Evolutionary conservation across 148 eudicot species (phyloP).

Genomic region (Arbutus unedo): DNA sequence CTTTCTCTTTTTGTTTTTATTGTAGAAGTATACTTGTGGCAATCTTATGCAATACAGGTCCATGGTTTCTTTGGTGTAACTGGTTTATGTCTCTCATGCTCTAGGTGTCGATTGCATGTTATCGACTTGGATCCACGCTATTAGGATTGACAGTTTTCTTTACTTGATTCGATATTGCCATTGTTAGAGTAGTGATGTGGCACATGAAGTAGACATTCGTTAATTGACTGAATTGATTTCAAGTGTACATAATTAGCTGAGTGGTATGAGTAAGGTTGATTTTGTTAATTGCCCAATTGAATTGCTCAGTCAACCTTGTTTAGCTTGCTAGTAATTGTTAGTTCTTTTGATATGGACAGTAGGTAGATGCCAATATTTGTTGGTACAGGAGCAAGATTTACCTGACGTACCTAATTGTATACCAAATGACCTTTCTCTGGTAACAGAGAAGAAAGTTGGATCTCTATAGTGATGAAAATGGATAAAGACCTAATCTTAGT

Average conservation of each 20-base stretch:
- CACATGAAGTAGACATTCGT: not conserved
- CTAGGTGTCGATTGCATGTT: constrained; percentile 75
- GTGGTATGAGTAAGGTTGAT: not conserved
- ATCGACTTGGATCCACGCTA: constrained; percentile 82
- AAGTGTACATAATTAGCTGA: not conserved
- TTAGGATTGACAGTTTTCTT: not conserved
- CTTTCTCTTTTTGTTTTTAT: not conserved
- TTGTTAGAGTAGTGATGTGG: not conserved
- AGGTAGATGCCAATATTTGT: not conserved
- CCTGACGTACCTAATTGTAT: not conserved
- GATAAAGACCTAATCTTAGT: not conserved
- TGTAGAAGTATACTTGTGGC: not conserved
- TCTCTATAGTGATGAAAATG: not conserved
- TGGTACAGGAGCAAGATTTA: not conserved
- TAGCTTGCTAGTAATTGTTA: not conserved
- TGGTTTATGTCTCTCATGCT: constrained; percentile 1
- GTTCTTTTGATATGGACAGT: not conserved
- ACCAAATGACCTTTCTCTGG: not conserved
- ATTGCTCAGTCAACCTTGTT: not conserved
- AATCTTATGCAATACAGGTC: not conserved
- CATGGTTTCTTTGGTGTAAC: constrained; percentile 6
- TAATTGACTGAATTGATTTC: not conserved
- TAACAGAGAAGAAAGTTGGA: not conserved
- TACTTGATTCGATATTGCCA: not conserved
- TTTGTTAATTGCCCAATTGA: not conserved